Conservation (phyloP, 345 rosid species). For the Bretschneidera sinensis region DNA sequence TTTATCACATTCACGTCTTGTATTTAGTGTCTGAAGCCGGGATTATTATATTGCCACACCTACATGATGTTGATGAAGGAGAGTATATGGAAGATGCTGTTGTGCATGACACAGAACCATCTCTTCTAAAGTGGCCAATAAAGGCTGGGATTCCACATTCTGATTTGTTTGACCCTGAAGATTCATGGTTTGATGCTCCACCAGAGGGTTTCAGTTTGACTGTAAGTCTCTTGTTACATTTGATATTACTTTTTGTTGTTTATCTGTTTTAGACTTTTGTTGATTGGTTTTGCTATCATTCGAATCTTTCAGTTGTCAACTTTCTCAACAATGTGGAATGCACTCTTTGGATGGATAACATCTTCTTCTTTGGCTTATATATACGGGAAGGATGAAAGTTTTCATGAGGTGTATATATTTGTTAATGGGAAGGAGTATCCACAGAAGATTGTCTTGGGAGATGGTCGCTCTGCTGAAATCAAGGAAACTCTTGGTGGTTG, state of each 20-base stretch:
- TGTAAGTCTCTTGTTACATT: conserved; percentile 38
- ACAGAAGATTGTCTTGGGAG: conserved; percentile 40
- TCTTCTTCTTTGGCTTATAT: conserved; percentile 83
- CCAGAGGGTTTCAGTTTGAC: conserved; percentile 75
- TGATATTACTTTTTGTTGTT: not conserved
- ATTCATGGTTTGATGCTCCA: conserved; percentile 79
- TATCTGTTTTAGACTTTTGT: not conserved
- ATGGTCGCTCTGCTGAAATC: conserved; percentile 81
- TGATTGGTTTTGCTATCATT: not conserved
- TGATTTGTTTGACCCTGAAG: conserved; percentile 63
- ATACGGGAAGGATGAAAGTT: conserved; percentile 75
- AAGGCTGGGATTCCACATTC: conserved; percentile 54
- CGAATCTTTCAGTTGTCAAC: conserved; percentile 58
- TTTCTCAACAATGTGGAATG: conserved; percentile 87
- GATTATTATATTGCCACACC: conserved; percentile 50
- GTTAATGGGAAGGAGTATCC: conserved; percentile 76
- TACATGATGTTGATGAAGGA: conserved; percentile 34
- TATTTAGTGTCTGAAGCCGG: conserved; percentile 65
- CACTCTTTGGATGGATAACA: conserved; percentile 83
- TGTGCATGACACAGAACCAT: conserved; percentile 35
- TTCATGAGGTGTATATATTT: conserved; percentile 55
- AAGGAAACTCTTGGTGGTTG: conserved; percentile 69
- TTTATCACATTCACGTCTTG: conserved; percentile 14
- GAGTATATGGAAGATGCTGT: conserved; percentile 23
- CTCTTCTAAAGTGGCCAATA: conserved; percentile 53